Evolutionary conservation across 257 asterid genomes (phyloP).

Genomic region (Nicotiana sylvestris): DNA sequence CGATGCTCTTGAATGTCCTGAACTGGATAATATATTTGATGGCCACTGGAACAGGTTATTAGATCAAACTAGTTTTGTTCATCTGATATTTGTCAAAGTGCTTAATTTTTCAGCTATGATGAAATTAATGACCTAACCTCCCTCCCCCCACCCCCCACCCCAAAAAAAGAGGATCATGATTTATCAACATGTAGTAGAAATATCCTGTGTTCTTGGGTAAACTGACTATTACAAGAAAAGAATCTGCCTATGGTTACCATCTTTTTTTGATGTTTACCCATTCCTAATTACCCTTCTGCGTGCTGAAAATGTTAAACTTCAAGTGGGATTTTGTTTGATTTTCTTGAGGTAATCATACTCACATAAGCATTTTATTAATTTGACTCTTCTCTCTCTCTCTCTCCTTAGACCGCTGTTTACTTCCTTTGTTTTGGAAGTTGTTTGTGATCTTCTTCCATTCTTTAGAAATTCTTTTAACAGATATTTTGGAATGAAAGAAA

Average conservation of each 20-base stretch:
- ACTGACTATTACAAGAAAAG: background rate
- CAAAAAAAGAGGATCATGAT: background rate
- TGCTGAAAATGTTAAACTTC: background rate
- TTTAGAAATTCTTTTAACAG: background rate
- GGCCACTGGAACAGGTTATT: slow-evolving; percentile 77
- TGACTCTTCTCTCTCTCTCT: background rate
- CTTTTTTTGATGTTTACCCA: background rate
- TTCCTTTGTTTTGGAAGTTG: background rate
- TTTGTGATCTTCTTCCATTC: background rate
- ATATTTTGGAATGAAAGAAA: background rate
- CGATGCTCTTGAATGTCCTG: slow-evolving; percentile 63
- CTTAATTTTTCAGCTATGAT: background rate
- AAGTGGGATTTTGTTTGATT: background rate
- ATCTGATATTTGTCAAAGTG: background rate
- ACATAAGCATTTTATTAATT: background rate
- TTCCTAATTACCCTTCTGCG: background rate
- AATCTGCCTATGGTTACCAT: background rate
- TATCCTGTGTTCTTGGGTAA: background rate
- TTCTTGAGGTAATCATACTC: background rate
- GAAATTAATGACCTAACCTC: background rate
- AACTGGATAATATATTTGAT: slow-evolving; percentile 76
- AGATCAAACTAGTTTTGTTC: slow-evolving; percentile 5
- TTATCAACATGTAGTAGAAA: background rate
- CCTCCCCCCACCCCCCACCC: too few species aligned
- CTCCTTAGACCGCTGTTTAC: background rate